Conservation (phyloP, 192 early-diverging fungal genomes). For the Mortierella alpina region DNA sequence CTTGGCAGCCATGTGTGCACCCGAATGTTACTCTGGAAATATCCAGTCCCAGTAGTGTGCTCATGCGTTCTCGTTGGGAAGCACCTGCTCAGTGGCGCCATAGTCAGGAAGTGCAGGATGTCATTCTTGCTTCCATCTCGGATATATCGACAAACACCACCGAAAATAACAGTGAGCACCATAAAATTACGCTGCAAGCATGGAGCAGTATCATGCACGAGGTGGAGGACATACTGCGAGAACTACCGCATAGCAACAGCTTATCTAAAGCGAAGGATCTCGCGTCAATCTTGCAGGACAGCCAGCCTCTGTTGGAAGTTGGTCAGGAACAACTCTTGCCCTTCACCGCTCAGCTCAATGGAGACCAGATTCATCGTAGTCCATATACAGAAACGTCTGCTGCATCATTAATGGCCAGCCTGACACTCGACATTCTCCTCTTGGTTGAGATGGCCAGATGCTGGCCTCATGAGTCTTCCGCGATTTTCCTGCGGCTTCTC, state of each 20-base stretch:
- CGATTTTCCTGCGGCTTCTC: constrained; percentile 21
- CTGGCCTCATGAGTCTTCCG: constrained; percentile 1
- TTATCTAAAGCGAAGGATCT: constrained; percentile 6
- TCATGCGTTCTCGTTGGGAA: constrained; percentile 36
- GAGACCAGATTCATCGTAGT: background rate
- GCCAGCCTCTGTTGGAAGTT: background rate
- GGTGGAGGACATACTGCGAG: constrained; percentile 13
- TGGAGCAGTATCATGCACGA: constrained; percentile 34
- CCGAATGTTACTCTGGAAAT: constrained; percentile 18
- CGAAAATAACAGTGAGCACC: background rate
- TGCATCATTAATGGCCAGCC: constrained; percentile 7
- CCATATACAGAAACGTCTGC: background rate
- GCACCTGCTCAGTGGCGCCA: constrained; percentile 4
- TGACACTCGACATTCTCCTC: constrained; percentile 36
- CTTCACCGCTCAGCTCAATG: background rate
- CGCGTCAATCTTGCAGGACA: background rate
- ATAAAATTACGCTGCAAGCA: background rate
- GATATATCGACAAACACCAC: background rate
- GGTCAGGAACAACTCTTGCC: background rate
- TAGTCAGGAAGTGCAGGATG: constrained; percentile 28
- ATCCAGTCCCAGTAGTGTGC: constrained; percentile 13
- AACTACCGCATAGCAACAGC: background rate
- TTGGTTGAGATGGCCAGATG: constrained; percentile 13
- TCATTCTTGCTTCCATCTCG: constrained; percentile 22
- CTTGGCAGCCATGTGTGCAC: constrained; percentile 20